Base-by-base conservation (phyloP, 176 grass and related monocot genomes). In the Triticum turgidum region DNA sequence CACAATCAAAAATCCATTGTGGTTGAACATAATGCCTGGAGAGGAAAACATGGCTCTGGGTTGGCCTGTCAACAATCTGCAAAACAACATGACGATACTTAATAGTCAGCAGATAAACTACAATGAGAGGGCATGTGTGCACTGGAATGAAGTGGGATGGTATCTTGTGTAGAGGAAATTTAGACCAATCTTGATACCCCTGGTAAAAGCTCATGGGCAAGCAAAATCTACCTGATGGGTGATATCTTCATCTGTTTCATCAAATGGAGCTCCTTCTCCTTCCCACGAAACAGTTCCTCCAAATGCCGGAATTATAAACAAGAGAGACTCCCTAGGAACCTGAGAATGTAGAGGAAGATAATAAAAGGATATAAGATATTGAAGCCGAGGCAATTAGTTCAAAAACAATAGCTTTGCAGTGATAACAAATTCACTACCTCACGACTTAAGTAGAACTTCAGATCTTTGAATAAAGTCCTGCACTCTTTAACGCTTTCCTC, bases 31-130 rank as follows among this genome's bases (percentile, higher is more conserved):
- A 99, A 30, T 93, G 87, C 86, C 97, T 96, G 21, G 97, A 91
- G 32, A 99, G 92, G 83, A 99, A 96, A 85, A 94, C 73, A 81
- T 94, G 97, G 30, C 97, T 93, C 92, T 99, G 97, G 27, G 97
- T 96, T 6, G 97, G 94, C 72, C 97, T 96, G 91, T 99, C 97
- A 84, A 99, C 94, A 89, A 99, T 94, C 97, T 99, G 89, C 66
- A 90, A 72, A 81, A 81, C 38, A 78, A 32, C 27, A 89, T 12
- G 14, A 65, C 21, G 34, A 35, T 35, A 51, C 62, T 24, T 71
- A 30, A 80, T 64, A 62, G 73, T 14, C n/a, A 38, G 25, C 13
- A 77, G 51, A 75, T 44, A 85, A 80, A 29, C 42, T 76, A 30
- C 35, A 59, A 6, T 52, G 52, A 18, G 38, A 69, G 18, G 11